phyloP scores from a whole-genome alignment of 441 rosid genomes.

The Mallotus japonicus region DNA sequence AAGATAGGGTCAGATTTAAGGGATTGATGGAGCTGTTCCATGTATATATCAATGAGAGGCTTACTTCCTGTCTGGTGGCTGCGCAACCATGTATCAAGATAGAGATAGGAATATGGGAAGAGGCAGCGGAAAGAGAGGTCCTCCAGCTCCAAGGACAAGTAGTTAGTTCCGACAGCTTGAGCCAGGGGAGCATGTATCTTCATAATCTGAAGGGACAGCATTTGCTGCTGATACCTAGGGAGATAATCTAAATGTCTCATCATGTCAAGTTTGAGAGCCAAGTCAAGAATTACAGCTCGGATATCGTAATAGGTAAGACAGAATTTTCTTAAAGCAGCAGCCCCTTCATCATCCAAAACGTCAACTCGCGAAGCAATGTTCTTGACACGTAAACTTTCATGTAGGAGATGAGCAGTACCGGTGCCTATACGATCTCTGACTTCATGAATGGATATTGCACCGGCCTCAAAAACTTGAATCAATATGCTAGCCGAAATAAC shows the following conservation, averaged over 20 bases:
- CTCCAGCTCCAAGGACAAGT: slow-evolving; percentile 80
- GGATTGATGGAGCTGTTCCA: slow-evolving; percentile 58
- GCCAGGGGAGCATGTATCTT: slow-evolving; percentile 89
- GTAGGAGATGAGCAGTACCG: slow-evolving; percentile 83
- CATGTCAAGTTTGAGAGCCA: slow-evolving; percentile 75
- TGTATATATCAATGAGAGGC: slow-evolving; percentile 62
- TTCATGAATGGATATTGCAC: slow-evolving; percentile 58
- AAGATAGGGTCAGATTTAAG: slow-evolving; percentile 58
- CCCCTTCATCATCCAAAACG: slow-evolving; percentile 70
- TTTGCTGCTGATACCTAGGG: slow-evolving; percentile 75
- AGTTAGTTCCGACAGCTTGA: slow-evolving; percentile 71
- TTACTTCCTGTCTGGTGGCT: slow-evolving; percentile 61
- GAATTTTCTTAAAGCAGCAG: slow-evolving; percentile 77
- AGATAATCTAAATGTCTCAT: slow-evolving; percentile 89
- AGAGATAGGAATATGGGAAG: slow-evolving; percentile 82
- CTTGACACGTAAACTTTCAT: slow-evolving; percentile 77
- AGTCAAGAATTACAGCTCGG: slow-evolving; percentile 76
- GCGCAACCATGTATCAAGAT: slow-evolving; percentile 77
- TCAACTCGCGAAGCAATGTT: slow-evolving; percentile 63
- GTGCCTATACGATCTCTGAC: slow-evolving; percentile 69
- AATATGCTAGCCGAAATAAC: slow-evolving; percentile 87
- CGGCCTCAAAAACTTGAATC: slow-evolving; percentile 62
- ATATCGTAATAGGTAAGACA: slow-evolving; percentile 89
- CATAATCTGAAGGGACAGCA: slow-evolving; percentile 71
- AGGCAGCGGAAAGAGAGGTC: slow-evolving; percentile 80